Evolutionary conservation across 2,329 filamentous ascomycete species (phyloP).

Genomic region (Didymella pinodella): DNA sequence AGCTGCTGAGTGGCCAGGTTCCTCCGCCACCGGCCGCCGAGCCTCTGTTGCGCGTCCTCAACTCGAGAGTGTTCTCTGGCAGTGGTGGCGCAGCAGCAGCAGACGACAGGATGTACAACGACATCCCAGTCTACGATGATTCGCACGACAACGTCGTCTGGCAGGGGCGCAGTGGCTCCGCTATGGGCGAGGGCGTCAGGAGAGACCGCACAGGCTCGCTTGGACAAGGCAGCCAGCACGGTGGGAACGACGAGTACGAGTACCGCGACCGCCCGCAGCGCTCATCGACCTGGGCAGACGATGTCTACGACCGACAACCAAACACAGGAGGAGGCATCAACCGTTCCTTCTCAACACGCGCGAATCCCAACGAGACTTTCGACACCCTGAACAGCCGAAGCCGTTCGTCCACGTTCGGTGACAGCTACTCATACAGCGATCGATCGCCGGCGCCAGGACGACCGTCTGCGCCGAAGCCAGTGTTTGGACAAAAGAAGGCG

Average conservation of each 20-base stretch:
- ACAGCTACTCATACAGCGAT: conserved; percentile 64
- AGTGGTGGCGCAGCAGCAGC: conserved; percentile 54
- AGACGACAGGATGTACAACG: conserved; percentile 85
- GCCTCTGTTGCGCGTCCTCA: conserved; percentile 83
- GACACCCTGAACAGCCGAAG: conserved; percentile 52
- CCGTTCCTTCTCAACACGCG: conserved; percentile 60
- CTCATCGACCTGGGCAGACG: conserved; percentile 77
- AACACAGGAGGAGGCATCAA: conserved; percentile 49
- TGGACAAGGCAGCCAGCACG: conserved; percentile 41
- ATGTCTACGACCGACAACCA: conserved; percentile 70
- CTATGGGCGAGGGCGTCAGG: conserved; percentile 71
- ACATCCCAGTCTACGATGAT: conserved; percentile 87
- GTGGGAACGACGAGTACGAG: conserved; percentile 54
- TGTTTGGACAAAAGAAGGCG: conserved; percentile 66
- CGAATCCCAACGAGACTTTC: conserved; percentile 60
- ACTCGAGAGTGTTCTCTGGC: conserved; percentile 83
- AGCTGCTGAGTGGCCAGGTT: conserved; percentile 81
- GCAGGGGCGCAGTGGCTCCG: conserved; percentile 76
- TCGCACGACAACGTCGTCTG: conserved; percentile 82
- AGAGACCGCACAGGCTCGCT: conserved; percentile 56
- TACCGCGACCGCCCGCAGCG: conserved; percentile 67
- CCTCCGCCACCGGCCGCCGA: conserved; percentile 81
- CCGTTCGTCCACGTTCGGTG: conserved; percentile 54
- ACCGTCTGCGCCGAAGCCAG: conserved; percentile 88
- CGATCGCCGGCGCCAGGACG: conserved; percentile 73